Percentiles rank a stretch among this genome's conserved stretches.
Conservation (phyloP, 2,329 filamentous ascomycete species). For the Tolypocladium nubicola region DNA sequence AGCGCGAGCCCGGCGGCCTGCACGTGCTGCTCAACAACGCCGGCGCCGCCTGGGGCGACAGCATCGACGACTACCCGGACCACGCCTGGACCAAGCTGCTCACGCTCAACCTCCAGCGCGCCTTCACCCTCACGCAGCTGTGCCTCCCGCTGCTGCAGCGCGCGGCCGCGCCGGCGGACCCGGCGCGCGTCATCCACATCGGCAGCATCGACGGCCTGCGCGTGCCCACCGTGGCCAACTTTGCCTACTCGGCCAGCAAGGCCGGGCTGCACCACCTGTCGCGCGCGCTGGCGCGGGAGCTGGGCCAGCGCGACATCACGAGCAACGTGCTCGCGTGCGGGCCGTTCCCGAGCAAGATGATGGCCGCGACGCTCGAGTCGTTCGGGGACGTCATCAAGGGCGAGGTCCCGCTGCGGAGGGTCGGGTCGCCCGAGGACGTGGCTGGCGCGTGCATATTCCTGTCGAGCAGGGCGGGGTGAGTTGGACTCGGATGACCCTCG, state of each 20-base stretch:
- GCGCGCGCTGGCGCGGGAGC: constrained; percentile 46
- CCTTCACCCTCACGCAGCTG: constrained; percentile 55
- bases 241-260: constrained; percentile 50
- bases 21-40: constrained; percentile 58
- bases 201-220: constrained; percentile 52
- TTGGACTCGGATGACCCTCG: neutral
- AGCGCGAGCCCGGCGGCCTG: constrained; percentile 36
- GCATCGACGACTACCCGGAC: constrained; percentile 49
- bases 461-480: constrained; percentile 51
- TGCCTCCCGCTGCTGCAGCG: constrained; percentile 48
- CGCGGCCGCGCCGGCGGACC: constrained; percentile 29
- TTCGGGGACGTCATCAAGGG: constrained; percentile 43
- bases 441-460: constrained; percentile 64
- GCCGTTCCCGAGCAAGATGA: constrained; percentile 61
- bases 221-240: constrained; percentile 49
- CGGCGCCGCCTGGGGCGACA: constrained; percentile 53
- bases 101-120: constrained; percentile 57
- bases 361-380: constrained; percentile 47
- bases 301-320: constrained; percentile 50
- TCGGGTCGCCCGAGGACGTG: constrained; percentile 58
- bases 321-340: constrained; percentile 63
- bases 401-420: constrained; percentile 54
- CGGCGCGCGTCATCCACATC: constrained; percentile 53
- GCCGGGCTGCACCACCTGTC: constrained; percentile 55
- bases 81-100: constrained; percentile 47